Evolutionary conservation across 2,329 filamentous ascomycete species (phyloP), one percentile per base, ranked within the genome.

Genomic region (Trichoderma koningiopsis): DNA sequence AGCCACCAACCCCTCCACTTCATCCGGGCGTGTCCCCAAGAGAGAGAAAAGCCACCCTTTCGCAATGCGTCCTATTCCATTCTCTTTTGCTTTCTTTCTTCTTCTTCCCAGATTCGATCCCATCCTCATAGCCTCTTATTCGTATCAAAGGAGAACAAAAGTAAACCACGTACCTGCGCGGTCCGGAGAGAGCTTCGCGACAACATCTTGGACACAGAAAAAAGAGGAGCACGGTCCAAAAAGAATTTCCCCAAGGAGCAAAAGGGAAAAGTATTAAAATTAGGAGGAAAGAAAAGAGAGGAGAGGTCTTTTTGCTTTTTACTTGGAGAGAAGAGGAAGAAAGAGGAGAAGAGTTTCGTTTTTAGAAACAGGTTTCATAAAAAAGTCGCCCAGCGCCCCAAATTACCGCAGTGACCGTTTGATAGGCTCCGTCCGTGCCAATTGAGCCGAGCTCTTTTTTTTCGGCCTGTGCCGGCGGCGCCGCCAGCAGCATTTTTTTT

Each of bases 141-240:
- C 43, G 33, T 40, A 43, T 27, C 65, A 35, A n/a, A 14, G n/a
- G 35, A 68, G 62, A 63, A 68, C 68, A 43, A 62, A 53, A 62
- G 4, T 66, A 71, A 70, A 10, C 29, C 53, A 82, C 83, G 74
- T 84, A 88, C 87, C 86, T 88, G 85, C 75, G 86, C 85, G 79
- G 85, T 81, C 79, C 85, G 79, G 74, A 83, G 74, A 77, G 86
- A 85, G 81, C 83, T 84, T 81, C 86, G 85, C 79, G 86, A 88
- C 80, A 89, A 78, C 87, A 89, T 89, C 73, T 76, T 85, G 79
- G 62, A 58, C n/a, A 49, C 19, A 35, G 40, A 56, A 43, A 40
- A 35, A 56, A 52, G 47, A 62, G 43, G 58, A 19, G 29, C 62
- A 65, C 62, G 60, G 57, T 65, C 43, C 56, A n/a, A 40, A 68